Evolutionary conservation across 2,329 filamentous ascomycete genomes (phyloP), one percentile per base, ranked within the genome.

Genomic region (Arthrobotrys sphaeroides): DNA sequence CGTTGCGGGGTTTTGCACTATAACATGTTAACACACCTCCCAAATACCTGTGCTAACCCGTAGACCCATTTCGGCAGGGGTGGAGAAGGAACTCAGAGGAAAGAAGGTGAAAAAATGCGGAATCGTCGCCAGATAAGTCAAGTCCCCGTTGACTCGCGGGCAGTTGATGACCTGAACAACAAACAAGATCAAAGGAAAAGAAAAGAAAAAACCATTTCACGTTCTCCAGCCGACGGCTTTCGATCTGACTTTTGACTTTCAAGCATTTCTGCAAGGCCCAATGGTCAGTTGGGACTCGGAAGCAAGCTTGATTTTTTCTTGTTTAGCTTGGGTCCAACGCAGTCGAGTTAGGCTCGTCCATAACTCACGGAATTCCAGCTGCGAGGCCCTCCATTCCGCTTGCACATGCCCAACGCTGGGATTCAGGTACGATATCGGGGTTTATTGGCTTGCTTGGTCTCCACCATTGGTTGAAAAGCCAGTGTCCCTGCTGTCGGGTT

Each of bases 371-470:
- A 38, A 38, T 55, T 38, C 51, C 51, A 55, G 31, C 51, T 55
- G 18, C n/a, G 51, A 55, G 38, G 24, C 51, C 3, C 51, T 10
- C 51, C 51, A 55, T 55, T 55, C 66, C 66, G 66, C 55, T 62
- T 70, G 57, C 45, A 70, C 55, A 62, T 70, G 55, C 66, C 66
- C 55, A 53, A 42, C 36, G 16, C 33, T 70, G 66, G 55, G 60
- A 70, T 70, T 55, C 66, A 70, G 66, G 66, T 70, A 70, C 66
- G 55, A 43, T 45, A 70, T 70, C 57, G 55, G 66, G 26, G 55
- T 51, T 51, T 26, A 55, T 62, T 70, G 66, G 66, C 55, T 55
- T 31, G 57, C 31, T 38, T 38, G 22, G 66, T 7, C 66, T 36
- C 55, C 66, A 55, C 66, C 20, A 55, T 33, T 53, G 65, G 65